Conservation (phyloP, 352 stramenopile species). For the Globisporangium lucens region DNA sequence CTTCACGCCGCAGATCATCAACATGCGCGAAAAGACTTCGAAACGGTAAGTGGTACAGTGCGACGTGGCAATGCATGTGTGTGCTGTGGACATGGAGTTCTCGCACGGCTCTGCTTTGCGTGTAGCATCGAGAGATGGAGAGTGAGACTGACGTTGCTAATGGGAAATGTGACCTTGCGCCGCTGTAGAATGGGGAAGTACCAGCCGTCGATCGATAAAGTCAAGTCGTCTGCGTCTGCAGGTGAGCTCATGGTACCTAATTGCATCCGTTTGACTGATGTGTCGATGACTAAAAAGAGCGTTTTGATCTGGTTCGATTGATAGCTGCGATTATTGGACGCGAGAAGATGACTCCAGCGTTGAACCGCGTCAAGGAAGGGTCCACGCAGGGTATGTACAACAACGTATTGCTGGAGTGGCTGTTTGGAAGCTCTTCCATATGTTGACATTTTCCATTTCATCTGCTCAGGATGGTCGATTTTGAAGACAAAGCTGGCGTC, state of each 20-base stretch:
- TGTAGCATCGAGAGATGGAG: slow-evolving; percentile 1
- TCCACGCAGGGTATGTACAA: slow-evolving; percentile 45
- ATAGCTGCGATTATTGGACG: slow-evolving; percentile 41
- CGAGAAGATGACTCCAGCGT: slow-evolving; percentile 44
- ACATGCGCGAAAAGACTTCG: slow-evolving; percentile 53
- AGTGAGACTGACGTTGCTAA: not conserved
- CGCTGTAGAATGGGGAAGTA: slow-evolving; percentile 55
- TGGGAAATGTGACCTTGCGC: not conserved
- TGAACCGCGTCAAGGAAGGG: slow-evolving; percentile 65
- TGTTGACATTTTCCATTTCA: not conserved
- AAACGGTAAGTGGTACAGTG: slow-evolving; percentile 28
- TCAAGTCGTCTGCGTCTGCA: slow-evolving; percentile 66
- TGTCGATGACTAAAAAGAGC: not conserved
- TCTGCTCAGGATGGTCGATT: slow-evolving; percentile 54
- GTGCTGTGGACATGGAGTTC: not conserved
- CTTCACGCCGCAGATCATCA: slow-evolving; percentile 43
- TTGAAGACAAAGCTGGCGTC: slow-evolving; percentile 74
- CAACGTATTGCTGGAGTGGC: not conserved
- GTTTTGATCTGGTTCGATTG: not conserved
- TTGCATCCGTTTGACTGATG: not conserved
- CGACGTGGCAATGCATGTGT: not conserved
- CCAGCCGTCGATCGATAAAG: slow-evolving; percentile 71
- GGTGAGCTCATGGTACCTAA: slow-evolving; percentile 21
- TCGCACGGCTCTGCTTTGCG: not conserved
- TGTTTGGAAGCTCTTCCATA: not conserved